phyloP scores from a whole-genome alignment of 306 rosid species.

The Rosa persica region DNA sequence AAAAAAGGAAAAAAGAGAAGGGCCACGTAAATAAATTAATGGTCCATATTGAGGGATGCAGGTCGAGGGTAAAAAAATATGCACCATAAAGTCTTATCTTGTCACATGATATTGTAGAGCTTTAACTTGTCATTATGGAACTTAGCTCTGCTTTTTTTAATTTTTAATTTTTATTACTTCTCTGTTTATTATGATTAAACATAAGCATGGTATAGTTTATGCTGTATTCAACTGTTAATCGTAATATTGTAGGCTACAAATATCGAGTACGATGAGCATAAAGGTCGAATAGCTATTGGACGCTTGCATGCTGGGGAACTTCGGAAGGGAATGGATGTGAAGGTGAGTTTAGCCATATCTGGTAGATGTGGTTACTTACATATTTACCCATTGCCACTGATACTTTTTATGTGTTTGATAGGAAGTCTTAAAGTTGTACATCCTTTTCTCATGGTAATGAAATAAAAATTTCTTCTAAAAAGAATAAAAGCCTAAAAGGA shows the following conservation, averaged over 20 bases:
- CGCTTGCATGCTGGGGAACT: slow-evolving; percentile 90
- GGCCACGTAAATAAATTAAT: background rate
- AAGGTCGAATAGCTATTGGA: slow-evolving; percentile 98
- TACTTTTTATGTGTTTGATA: background rate
- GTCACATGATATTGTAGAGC: background rate
- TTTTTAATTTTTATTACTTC: background rate
- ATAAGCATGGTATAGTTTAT: background rate
- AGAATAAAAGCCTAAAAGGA: background rate
- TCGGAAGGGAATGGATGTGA: slow-evolving; percentile 79
- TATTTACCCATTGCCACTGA: background rate
- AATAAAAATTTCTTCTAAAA: background rate
- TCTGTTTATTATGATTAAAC: background rate
- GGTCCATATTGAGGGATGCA: background rate
- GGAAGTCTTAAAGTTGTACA: background rate
- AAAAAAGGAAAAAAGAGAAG: background rate
- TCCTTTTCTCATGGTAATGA: background rate
- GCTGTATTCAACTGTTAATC: slow-evolving; percentile 18
- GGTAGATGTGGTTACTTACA: background rate
- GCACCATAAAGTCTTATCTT: background rate
- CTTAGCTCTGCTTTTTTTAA: background rate
- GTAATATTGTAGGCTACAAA: slow-evolving; percentile 57
- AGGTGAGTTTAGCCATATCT: slow-evolving; percentile 50
- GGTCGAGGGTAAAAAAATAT: background rate
- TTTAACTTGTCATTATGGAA: background rate
- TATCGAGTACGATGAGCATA: slow-evolving; percentile 93